Conservation (phyloP, 2,329 filamentous ascomycete genomes). For the Periconia sp. region DNA sequence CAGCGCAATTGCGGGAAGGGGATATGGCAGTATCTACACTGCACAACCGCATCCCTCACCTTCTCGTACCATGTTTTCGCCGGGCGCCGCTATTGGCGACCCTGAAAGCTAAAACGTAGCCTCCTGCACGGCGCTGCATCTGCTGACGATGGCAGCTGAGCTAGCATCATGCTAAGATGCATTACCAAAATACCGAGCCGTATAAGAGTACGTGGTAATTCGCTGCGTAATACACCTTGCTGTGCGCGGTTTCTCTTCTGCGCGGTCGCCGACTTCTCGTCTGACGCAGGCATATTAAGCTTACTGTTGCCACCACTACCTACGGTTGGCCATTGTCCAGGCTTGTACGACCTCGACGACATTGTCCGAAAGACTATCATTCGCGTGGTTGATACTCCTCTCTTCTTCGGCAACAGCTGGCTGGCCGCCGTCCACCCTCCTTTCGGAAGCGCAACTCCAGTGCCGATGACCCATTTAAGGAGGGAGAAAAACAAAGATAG, state of each 20-base stretch:
- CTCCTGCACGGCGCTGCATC: slow-evolving; percentile 27
- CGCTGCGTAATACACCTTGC: not conserved
- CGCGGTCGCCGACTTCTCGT: not conserved
- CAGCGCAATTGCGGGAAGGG: slow-evolving; percentile 13
- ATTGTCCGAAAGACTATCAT: slow-evolving; percentile 2
- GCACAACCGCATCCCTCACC: slow-evolving; percentile 18
- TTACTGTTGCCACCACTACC: slow-evolving; percentile 26
- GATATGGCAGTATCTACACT: slow-evolving; percentile 14
- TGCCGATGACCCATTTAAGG: not conserved
- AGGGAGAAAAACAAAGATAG: slow-evolving; percentile 1
- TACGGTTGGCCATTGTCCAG: slow-evolving; percentile 14
- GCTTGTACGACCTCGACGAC: slow-evolving; percentile 14
- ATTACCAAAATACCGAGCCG: no score
- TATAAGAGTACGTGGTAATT: no score
- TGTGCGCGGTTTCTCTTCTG: not conserved
- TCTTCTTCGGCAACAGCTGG: slow-evolving; percentile 1
- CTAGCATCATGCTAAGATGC: slow-evolving; percentile 9
- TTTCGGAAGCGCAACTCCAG: not conserved
- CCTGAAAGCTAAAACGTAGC: slow-evolving; percentile 14
- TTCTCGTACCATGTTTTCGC: slow-evolving; percentile 13
- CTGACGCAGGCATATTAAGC: slow-evolving; percentile 22
- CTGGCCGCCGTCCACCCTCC: not conserved
- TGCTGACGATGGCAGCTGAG: slow-evolving; percentile 37
- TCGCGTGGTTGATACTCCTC: not conserved
- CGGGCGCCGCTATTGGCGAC: slow-evolving; percentile 23